Conservation (phyloP, 2,329 filamentous ascomycete genomes). For the Scleromitrula shiraiana region DNA sequence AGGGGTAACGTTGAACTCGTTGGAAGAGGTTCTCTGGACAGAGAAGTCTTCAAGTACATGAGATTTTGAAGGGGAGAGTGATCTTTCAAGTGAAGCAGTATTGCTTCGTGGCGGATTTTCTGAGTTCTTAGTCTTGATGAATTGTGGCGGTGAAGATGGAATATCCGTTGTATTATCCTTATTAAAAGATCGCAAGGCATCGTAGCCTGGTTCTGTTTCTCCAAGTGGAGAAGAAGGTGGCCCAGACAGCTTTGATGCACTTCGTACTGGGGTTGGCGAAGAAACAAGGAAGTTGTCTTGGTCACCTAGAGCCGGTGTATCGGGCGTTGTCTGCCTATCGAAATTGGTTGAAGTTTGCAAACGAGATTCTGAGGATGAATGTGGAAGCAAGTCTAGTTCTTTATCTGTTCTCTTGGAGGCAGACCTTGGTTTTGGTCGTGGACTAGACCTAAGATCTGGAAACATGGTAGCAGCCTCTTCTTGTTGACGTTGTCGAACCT, state of each 20-base stretch:
- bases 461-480: slow-evolving; percentile 58
- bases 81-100: not conserved
- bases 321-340: slow-evolving; percentile 23
- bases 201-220: slow-evolving; percentile 24
- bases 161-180: slow-evolving; percentile 34
- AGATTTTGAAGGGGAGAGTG: too few relatives aligned
- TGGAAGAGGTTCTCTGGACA: slow-evolving; percentile 18
- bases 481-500: slow-evolving; percentile 66
- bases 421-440: slow-evolving; percentile 21
- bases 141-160: slow-evolving; percentile 21
- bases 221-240: slow-evolving; percentile 53
- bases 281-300: slow-evolving; percentile 38
- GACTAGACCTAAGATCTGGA: slow-evolving; percentile 55
- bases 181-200: not conserved
- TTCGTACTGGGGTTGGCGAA: slow-evolving; percentile 45
- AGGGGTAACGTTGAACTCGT: slow-evolving; percentile 24
- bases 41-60: not conserved
- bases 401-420: slow-evolving; percentile 20
- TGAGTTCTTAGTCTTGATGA: not conserved
- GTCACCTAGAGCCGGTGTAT: slow-evolving; percentile 16
- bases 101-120: not conserved
- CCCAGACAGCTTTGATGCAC: slow-evolving; percentile 43
- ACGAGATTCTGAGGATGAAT: slow-evolving; percentile 18
- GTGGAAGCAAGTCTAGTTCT: slow-evolving; percentile 20
- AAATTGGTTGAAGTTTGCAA: slow-evolving; percentile 1